These are phyloP conservation scores for Plasmodium malariae DNA, from an alignment of 169 alveolate genomes.

Conservation along the genomic window DNA sequence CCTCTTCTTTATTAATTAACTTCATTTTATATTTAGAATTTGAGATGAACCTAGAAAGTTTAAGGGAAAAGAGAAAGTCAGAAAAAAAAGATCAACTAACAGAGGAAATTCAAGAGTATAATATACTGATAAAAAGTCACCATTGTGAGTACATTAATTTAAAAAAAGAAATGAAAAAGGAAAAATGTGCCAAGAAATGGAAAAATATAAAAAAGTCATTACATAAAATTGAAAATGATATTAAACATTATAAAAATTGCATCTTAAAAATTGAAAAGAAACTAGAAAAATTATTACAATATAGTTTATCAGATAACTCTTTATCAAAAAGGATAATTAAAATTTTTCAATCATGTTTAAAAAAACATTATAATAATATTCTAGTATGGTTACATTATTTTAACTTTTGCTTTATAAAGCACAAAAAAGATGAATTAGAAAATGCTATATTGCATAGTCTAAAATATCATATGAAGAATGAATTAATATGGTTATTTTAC, in stretches of 20 bases:
- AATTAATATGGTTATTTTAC: slow-evolving; percentile 47
- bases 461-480: slow-evolving; percentile 60
- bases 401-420: slow-evolving; percentile 40
- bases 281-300: slow-evolving; percentile 29
- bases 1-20: slow-evolving; percentile 15
- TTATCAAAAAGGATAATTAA: slow-evolving; percentile 54
- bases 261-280: slow-evolving; percentile 44
- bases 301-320: slow-evolving; percentile 43
- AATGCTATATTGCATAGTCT: slow-evolving; percentile 47
- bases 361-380: slow-evolving; percentile 52
- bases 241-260: slow-evolving; percentile 24
- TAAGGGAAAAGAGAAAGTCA: slow-evolving; percentile 43
- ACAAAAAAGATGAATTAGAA: slow-evolving; percentile 30
- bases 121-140: slow-evolving; percentile 24
- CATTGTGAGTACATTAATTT: slow-evolving; percentile 7
- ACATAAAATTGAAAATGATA: slow-evolving; percentile 26
- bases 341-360: slow-evolving; percentile 42
- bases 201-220: slow-evolving; percentile 17
- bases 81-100: slow-evolving; percentile 31
- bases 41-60: slow-evolving; percentile 49
- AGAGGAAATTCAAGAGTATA: slow-evolving; percentile 43
- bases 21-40: slow-evolving; percentile 61
- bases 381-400: slow-evolving; percentile 64
- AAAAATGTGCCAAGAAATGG: slow-evolving; percentile 17
- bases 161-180: slow-evolving; percentile 18